Evolutionary conservation across 129 eudicot species (phyloP), one percentile per base, ranked within the genome.

Genomic region (Saposhnikovia divaricata): DNA sequence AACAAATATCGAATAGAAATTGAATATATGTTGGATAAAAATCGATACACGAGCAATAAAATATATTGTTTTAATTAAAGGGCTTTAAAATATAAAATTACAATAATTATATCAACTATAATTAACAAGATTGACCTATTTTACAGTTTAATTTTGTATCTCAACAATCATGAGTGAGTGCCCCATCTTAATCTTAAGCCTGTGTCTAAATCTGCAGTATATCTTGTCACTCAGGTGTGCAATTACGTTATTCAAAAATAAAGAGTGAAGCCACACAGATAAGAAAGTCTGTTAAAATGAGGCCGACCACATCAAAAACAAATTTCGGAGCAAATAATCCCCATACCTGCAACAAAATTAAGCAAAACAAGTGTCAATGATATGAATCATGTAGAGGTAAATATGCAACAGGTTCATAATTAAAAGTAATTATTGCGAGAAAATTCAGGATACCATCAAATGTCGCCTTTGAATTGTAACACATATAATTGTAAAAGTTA

Each of bases 321-420:
- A 89, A 95, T 75, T 95, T 95, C 13, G 97, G 99, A 79, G 99
- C 97, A 82, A 95, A 95, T 81, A 95, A 84, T 57, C 99, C 99
- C 99, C 99, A 95, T 1, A 95, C 99, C 97, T 92, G 91, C 85
- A 82, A 68, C n/a, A 59, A 75, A 76, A 38, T 11, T 44, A 25
- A 7, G 47, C 40, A 78, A 18, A 16, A 21, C 47, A 31, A 50
- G 39, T 11, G 21, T 77, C n/a, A 43, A 23, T n/a, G 9, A 7
- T 75, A 34, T 23, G 42, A 74, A 9, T 12, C 18, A 9, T 72
- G 50, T 43, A 19, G 21, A n/a, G 47, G 5, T 19, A 71, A 37
- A 39, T n/a, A 61, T n/a, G 34, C 69, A 25, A 25, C 69, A 61
- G 34, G 34, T n/a, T 25, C 27, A 37, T 71, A 18, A 39, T 5